Evolutionary conservation across 768 basidiomycete genomes (phyloP).

Genomic region (Phlebiopsis flavidoalba): DNA sequence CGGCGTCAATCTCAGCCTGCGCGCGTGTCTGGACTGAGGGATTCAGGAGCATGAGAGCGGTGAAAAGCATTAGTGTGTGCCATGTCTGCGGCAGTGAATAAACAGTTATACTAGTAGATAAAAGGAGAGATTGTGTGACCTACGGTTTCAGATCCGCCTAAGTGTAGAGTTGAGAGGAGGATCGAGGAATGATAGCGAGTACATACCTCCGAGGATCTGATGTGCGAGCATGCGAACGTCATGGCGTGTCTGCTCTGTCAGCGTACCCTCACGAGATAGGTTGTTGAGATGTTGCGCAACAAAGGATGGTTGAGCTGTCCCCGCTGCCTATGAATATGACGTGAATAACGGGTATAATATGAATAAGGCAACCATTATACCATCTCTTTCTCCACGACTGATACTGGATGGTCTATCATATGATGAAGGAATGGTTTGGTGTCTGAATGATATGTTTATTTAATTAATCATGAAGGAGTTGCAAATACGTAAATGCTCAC

Average conservation of each 20-base stretch:
- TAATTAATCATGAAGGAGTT: no score
- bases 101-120: not conserved
- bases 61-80: slow-evolving; percentile 1
- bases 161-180: not conserved
- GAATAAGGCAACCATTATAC: not conserved
- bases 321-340: not conserved
- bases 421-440: not conserved
- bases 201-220: not conserved
- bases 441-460: not conserved
- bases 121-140: not conserved
- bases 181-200: not conserved
- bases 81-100: not conserved
- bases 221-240: not conserved
- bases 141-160: slow-evolving; percentile 2
- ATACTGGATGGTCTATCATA: slow-evolving; percentile 2
- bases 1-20: slow-evolving; percentile 24
- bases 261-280: not conserved
- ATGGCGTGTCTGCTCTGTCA: not conserved
- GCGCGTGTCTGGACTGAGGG: slow-evolving; percentile 16
- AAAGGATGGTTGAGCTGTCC: not conserved
- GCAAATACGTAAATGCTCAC: not conserved
- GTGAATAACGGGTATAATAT: not conserved
- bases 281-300: not conserved
- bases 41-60: slow-evolving; percentile 4
- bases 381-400: not conserved